Base-by-base conservation (phyloP, 352 stramenopile genomes). In the Nothophytophthora sp. region DNA sequence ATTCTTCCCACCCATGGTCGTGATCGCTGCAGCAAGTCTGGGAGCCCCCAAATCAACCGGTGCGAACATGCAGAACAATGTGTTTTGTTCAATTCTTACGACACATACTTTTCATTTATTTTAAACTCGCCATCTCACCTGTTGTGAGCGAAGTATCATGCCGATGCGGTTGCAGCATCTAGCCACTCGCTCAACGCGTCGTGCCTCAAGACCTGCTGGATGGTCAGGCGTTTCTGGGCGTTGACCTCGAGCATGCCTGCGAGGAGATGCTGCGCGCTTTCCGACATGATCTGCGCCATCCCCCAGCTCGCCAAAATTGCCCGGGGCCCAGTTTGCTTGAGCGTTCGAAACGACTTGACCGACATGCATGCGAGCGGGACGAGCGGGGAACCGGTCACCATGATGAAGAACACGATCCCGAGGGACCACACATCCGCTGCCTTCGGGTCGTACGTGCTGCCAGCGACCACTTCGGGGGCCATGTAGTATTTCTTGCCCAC, bases 401-500 rank as follows among this genome's bases (percentile, higher is more conserved):
- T 53, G 36, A 74, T 65, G 35, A 70, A 77, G 19, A 77, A 35
- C 50, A 72, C 33, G 42, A 77, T 65, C 16, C 67, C 63, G 18
- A 74, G 46, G 9, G 63, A 74, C 67, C 67, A 77, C 16, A 74
- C 60, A 24, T 73, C 67, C 24, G 66, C 70, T 0, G 47, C 50
- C 40, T 67, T 66, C 0, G 72, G 66, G 47, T 78, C 60, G 55
- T 83, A 83, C 24, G 33, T 51, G 2, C 49, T 30, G 1, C 63
- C 61, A 8, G 64, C 52, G 24, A 75, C 65, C 7, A 80, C 63
- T 51, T 83, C 72, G 2, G 69, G 72, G 5, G 73, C 73, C 69
- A 78, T 83, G 60, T 80, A 81, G 63, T 76, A 81, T 51, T 70
- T 62, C 38, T 82, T 82, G 34, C 71, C 71, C 18, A 75, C 67